These are phyloP conservation scores for Eucalyptus regnans DNA, from an alignment of 345 rosid genomes.

Conservation along the genomic window DNA sequence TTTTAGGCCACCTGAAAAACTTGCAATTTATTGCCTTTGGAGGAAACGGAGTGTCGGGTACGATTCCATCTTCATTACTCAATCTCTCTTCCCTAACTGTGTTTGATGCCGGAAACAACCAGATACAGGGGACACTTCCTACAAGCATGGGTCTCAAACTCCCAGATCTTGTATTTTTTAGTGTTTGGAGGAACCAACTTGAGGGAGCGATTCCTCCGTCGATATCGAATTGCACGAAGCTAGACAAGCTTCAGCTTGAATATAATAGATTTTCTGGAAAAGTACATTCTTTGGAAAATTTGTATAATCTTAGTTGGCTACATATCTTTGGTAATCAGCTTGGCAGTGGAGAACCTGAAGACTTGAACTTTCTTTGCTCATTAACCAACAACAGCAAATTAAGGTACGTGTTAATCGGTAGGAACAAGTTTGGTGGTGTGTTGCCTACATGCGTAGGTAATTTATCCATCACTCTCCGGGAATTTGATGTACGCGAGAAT, in stretches of 20 bases:
- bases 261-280: rapidly evolving
- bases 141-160: too few relatives aligned
- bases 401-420: rapidly evolving
- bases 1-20: too few relatives aligned
- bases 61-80: too few relatives aligned
- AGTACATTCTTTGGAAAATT: too few relatives aligned
- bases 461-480: neutral
- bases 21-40: rapidly evolving
- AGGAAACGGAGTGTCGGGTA: rapidly evolving
- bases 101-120: too few relatives aligned
- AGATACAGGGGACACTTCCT: too few relatives aligned
- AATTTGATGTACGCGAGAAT: rapidly evolving
- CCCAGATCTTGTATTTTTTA: neutral
- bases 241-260: rapidly evolving
- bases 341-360: neutral
- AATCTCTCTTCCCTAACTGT: too few relatives aligned
- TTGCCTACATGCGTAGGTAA: neutral
- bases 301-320: rapidly evolving
- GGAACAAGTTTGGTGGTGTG: rapidly evolving
- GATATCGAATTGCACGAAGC: neutral
- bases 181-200: rapidly evolving
- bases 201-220: rapidly evolving
- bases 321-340: neutral
- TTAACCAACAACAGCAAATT: neutral
- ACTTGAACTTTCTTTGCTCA: neutral